phyloP scores from a whole-genome alignment of 2,329 filamentous ascomycete species.

The Penicillium brasilianum region DNA sequence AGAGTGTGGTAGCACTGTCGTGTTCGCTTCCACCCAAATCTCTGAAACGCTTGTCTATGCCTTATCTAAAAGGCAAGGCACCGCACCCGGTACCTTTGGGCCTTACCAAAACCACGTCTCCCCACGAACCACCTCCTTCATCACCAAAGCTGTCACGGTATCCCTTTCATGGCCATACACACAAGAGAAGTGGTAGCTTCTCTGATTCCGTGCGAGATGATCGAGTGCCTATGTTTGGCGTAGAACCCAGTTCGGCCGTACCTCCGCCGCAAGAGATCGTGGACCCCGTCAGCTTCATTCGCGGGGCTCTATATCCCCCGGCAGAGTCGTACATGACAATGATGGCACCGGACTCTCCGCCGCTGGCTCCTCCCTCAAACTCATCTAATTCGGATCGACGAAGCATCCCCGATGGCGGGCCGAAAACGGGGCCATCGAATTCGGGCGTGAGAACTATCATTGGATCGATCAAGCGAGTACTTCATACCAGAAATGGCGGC shows the following conservation, averaged over 20 bases:
- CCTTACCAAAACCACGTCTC: constrained; percentile 37
- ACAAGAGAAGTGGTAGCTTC: constrained; percentile 86
- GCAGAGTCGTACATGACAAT: constrained; percentile 79
- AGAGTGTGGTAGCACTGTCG: constrained; percentile 63
- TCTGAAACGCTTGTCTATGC: constrained; percentile 45
- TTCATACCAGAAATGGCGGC: constrained; percentile 65
- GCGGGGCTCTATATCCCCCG: constrained; percentile 83
- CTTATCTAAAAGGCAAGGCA: constrained; percentile 39
- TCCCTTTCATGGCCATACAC: constrained; percentile 59
- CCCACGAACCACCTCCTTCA: constrained; percentile 35
- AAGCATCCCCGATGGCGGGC: constrained; percentile 36
- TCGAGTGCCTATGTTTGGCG: constrained; percentile 57
- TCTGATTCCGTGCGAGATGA: constrained; percentile 80
- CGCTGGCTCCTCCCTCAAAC: constrained; percentile 39
- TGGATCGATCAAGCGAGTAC: constrained; percentile 79
- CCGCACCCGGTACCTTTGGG: constrained; percentile 51
- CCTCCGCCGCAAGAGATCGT: constrained; percentile 65
- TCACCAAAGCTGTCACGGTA: constrained; percentile 48
- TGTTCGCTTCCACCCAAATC: constrained; percentile 62
- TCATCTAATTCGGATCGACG: constrained; percentile 34
- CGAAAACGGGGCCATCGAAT: constrained; percentile 35
- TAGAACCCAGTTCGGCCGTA: constrained; percentile 49
- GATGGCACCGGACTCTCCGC: constrained; percentile 57
- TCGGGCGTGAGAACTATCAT: constrained; percentile 85
- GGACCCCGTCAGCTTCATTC: constrained; percentile 81